Conservation (phyloP, 2,329 filamentous ascomycete species). For the Pyricularia sp. region DNA sequence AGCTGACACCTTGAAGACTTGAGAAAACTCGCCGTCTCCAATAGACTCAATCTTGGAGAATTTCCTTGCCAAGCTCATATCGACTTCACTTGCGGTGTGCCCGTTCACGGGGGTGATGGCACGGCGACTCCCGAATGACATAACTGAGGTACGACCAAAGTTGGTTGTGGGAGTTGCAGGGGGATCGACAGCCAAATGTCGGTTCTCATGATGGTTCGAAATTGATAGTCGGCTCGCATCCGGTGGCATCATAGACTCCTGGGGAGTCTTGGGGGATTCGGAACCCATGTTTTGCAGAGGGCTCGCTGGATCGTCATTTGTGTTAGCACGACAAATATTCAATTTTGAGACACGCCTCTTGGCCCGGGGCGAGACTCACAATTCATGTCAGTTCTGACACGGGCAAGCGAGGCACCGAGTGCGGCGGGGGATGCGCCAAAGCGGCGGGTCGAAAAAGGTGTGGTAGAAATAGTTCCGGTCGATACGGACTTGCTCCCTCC, state of each 20-base stretch:
- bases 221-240: slow-evolving; percentile 81
- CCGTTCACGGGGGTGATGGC: slow-evolving; percentile 62
- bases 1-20: slow-evolving; percentile 69
- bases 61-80: slow-evolving; percentile 61
- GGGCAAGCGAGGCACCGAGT: slow-evolving; percentile 18
- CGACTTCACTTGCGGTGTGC: slow-evolving; percentile 63
- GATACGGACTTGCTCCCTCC: slow-evolving; percentile 14
- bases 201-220: slow-evolving; percentile 45
- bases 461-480: slow-evolving; percentile 8
- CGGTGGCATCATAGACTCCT: slow-evolving; percentile 62
- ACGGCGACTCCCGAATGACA: slow-evolving; percentile 43
- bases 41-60: slow-evolving; percentile 76
- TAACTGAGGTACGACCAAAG: slow-evolving; percentile 42
- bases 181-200: slow-evolving; percentile 27
- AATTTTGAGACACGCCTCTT: not conserved
- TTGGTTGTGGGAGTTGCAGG: slow-evolving; percentile 71
- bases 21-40: slow-evolving; percentile 87
- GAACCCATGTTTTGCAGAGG: slow-evolving; percentile 46
- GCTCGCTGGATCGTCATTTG: slow-evolving; percentile 39
- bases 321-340: slow-evolving; percentile 14
- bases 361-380: slow-evolving; percentile 32
- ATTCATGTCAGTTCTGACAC: slow-evolving; percentile 15
- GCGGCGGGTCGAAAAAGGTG: slow-evolving; percentile 12
- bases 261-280: slow-evolving; percentile 66
- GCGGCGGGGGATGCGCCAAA: slow-evolving; percentile 31